phyloP scores from a whole-genome alignment of 78 protist species.

The Cyanophora paradoxa region DNA sequence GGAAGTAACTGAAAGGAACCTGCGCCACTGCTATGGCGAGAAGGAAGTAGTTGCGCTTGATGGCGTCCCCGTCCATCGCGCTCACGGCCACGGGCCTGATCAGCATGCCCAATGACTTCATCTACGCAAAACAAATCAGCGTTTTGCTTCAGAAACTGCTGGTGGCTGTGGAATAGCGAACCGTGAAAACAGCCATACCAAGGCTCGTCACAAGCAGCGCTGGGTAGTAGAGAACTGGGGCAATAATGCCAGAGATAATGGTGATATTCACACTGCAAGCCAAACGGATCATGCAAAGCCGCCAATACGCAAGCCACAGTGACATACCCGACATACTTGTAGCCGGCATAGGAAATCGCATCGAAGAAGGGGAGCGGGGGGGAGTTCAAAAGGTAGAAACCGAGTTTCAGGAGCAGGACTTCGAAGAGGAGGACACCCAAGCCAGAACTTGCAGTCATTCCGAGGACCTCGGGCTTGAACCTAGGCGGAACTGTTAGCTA shows the following conservation, averaged over 20 bases:
- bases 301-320: background rate
- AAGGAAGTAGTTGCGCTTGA: background rate
- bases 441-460: slow-evolving; percentile 37
- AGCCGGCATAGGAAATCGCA: slow-evolving; percentile 45
- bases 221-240: background rate
- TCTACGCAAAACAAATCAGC: background rate
- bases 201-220: background rate
- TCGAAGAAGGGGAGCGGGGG: slow-evolving; percentile 39
- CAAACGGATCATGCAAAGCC: background rate
- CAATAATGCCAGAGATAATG: background rate
- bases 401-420: slow-evolving; percentile 27
- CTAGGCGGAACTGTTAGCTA: no score
- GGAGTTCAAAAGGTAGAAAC: slow-evolving; percentile 46
- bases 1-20: background rate
- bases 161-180: background rate
- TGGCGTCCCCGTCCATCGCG: background rate
- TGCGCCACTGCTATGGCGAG: background rate
- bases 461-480: slow-evolving; percentile 24
- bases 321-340: slow-evolving; percentile 58
- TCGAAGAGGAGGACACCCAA: slow-evolving; percentile 38
- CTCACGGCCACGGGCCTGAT: no score
- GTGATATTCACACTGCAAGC: no score
- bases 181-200: background rate
- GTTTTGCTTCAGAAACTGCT: background rate
- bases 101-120: no score